A percentile compares a stretch with the other conserved stretches of the same genome.
phyloP scores from a whole-genome alignment of 2,329 filamentous ascomycete genomes.

The Fusarium gaditjirri region DNA sequence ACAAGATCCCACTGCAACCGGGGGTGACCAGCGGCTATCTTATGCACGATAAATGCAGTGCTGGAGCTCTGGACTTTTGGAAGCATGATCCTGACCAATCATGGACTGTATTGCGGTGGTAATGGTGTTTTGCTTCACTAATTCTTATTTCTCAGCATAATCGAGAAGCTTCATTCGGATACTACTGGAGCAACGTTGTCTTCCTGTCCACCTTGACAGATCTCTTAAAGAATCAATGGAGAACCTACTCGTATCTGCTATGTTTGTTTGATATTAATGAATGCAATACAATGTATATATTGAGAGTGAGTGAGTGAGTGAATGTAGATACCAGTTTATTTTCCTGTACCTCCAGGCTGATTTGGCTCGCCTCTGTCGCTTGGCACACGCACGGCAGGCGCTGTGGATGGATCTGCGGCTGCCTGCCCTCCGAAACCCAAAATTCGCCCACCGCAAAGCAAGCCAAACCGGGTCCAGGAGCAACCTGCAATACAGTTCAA shows the following conservation, averaged over 20 bases:
- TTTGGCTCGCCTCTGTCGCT: constrained; percentile 14
- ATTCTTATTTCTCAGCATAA: constrained; percentile 37
- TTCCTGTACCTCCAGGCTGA: not conserved
- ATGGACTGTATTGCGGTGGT: not conserved
- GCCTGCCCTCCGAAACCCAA: constrained; percentile 34
- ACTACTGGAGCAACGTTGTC: not conserved
- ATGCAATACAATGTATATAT: not conserved
- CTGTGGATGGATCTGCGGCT: constrained; percentile 23
- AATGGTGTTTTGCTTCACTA: constrained; percentile 35
- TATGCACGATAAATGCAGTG: constrained; percentile 35
- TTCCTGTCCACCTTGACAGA: not conserved
- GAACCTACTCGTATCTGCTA: too few species aligned
- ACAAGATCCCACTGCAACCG: constrained; percentile 27
- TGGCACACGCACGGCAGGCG: constrained; percentile 17
- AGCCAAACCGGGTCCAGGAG: constrained; percentile 1
- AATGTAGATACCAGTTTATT: not conserved
- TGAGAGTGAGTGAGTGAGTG: not conserved
- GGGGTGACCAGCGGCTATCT: constrained; percentile 22
- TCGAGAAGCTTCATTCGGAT: not conserved
- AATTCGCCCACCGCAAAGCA: constrained; percentile 26
- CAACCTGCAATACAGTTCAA: constrained; percentile 6
- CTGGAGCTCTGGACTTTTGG: constrained; percentile 18
- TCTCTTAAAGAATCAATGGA: not conserved
- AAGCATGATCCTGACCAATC: constrained; percentile 22
- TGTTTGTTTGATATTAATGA: too few species aligned